These are phyloP conservation scores for Penicillium sp. DNA, from an alignment of 2,329 filamentous ascomycete genomes.

Conservation along the genomic window DNA sequence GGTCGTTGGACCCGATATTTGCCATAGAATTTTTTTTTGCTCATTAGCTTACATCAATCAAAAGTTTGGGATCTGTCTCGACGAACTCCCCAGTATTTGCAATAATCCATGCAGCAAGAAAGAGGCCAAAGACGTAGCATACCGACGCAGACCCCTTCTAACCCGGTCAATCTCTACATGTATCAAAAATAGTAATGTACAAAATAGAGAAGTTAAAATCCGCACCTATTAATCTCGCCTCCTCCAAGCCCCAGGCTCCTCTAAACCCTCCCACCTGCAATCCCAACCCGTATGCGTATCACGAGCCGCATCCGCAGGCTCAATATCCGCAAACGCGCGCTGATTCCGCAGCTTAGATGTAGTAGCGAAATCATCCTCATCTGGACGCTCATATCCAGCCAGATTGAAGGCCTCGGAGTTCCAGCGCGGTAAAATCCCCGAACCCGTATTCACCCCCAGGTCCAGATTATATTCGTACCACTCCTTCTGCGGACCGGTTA, in stretches of 20 bases:
- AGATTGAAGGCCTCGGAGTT: conserved; percentile 28
- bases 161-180: background rate
- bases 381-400: conserved; percentile 39
- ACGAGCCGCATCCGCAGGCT: conserved; percentile 14
- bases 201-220: background rate
- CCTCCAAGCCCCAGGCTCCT: conserved; percentile 26
- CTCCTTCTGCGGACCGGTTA: conserved; percentile 22
- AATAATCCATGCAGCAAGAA: background rate
- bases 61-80: conserved; percentile 7
- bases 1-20: conserved; percentile 1
- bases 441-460: conserved; percentile 18
- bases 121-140: background rate
- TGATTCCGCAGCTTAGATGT: conserved; percentile 32
- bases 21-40: conserved; percentile 1
- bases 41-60: conserved; percentile 11
- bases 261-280: conserved; percentile 30
- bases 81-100: background rate
- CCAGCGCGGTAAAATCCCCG: background rate
- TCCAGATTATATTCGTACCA: conserved; percentile 31
- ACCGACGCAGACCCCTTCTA: background rate
- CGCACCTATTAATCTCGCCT: conserved; percentile 10
- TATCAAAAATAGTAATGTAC: background rate
- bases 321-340: conserved; percentile 22
- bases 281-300: conserved; percentile 31
- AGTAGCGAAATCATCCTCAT: conserved; percentile 24